phyloP scores from a whole-genome alignment of 202 grass and related monocot genomes.

The Cymbopogon flexuosus region DNA sequence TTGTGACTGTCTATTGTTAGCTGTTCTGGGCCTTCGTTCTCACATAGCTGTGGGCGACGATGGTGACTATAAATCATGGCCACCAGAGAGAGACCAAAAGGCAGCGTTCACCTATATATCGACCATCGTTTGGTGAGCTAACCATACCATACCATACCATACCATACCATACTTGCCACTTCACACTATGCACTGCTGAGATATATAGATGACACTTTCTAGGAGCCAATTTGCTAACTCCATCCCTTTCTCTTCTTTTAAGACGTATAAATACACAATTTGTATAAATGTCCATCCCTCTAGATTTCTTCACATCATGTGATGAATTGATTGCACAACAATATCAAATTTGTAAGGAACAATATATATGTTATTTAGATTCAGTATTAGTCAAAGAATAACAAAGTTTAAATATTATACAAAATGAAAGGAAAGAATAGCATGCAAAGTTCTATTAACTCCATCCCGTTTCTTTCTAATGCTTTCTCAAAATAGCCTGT shows the following conservation, averaged over 20 bases:
- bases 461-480: background rate
- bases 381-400: no score
- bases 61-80: background rate
- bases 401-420: no score
- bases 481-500: background rate
- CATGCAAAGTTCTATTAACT: background rate
- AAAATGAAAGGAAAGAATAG: no score
- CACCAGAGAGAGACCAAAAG: background rate
- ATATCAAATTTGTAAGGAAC: background rate
- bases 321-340: background rate
- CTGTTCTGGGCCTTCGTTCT: no score
- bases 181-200: background rate
- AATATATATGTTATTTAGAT: background rate
- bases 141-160: background rate
- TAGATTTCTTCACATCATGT: background rate
- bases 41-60: background rate
- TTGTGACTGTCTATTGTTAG: no score
- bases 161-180: background rate
- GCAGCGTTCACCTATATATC: background rate
- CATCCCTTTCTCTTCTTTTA: no score
- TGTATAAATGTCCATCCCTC: background rate
- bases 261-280: background rate
- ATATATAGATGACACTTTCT: no score
- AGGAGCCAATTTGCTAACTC: no score
- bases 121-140: background rate